Conservation (phyloP, 345 rosid species). For the Eucalyptus brandiana region DNA sequence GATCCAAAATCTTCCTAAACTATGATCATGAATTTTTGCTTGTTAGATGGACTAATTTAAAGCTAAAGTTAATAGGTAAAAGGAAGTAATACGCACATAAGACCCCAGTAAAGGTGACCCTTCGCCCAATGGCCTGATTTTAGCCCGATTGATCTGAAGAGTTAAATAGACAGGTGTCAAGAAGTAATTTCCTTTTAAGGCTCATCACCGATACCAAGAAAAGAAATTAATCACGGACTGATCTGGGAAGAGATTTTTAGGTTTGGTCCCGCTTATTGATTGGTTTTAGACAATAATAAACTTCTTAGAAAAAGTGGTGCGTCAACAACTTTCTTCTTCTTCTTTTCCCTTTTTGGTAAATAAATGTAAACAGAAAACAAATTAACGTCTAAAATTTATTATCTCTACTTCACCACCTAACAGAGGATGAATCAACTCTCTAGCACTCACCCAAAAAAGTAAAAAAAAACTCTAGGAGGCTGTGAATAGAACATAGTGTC, state of each 20-base stretch:
- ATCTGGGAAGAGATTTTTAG: not conserved
- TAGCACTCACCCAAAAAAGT: no score
- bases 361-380: no score
- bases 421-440: no score
- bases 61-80: not conserved
- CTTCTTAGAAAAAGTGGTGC: not conserved
- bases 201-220: not conserved
- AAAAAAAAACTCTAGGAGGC: no score
- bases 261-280: not conserved
- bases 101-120: no score
- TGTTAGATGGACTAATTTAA: not conserved
- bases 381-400: no score
- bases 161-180: not conserved
- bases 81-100: not conserved
- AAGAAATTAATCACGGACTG: no score
- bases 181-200: not conserved
- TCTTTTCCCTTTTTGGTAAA: no score
- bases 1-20: not conserved
- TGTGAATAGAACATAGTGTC: no score
- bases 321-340: no score
- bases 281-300: not conserved
- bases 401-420: no score
- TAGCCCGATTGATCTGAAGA: not conserved
- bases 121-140: not conserved
- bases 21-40: not conserved